Percentiles rank a stretch among this genome's conserved stretches.
These are phyloP conservation scores for Blastocystis sp. DNA, from an alignment of 352 stramenopile genomes.

Conservation along the genomic window DNA sequence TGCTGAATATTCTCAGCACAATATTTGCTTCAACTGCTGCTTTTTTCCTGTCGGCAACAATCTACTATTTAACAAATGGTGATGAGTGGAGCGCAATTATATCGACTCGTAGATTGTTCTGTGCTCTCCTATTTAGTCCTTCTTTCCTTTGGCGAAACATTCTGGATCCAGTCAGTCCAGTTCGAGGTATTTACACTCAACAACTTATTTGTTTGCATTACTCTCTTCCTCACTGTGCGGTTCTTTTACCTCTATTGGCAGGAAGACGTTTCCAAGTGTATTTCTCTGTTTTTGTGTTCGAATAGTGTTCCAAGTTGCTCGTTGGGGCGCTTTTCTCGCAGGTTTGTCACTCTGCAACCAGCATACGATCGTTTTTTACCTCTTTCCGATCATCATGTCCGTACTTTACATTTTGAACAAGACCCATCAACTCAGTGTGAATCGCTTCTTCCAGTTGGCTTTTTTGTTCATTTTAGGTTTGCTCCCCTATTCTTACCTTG, in stretches of 20 bases:
- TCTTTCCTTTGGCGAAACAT: conserved; percentile 38
- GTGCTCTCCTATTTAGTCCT: conserved; percentile 3
- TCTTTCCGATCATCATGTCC: conserved; percentile 40
- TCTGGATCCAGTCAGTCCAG: conserved; percentile 56
- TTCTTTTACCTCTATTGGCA: conserved; percentile 53
- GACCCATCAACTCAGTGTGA: background rate
- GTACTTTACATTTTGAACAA: background rate
- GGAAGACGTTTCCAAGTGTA: background rate
- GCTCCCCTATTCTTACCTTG: conserved; percentile 21
- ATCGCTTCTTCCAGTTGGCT: conserved; percentile 3
- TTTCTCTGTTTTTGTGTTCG: background rate
- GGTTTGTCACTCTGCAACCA: conserved; percentile 46
- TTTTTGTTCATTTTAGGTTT: background rate
- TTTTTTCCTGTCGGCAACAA: background rate
- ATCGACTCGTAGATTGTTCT: background rate
- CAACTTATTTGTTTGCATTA: conserved; percentile 48
- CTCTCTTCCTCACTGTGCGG: conserved; percentile 11
- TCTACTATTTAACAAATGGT: conserved; percentile 54
- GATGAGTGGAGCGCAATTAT: background rate
- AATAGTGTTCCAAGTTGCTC: conserved; percentile 39
- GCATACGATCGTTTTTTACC: conserved; percentile 58
- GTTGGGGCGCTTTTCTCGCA: background rate
- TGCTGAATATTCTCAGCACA: conserved; percentile 20
- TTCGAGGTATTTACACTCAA: conserved; percentile 61
- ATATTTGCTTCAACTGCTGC: conserved; percentile 16